Base-by-base conservation (phyloP, 495 filamentous ascomycete species). In the Tirmania nivea region DNA sequence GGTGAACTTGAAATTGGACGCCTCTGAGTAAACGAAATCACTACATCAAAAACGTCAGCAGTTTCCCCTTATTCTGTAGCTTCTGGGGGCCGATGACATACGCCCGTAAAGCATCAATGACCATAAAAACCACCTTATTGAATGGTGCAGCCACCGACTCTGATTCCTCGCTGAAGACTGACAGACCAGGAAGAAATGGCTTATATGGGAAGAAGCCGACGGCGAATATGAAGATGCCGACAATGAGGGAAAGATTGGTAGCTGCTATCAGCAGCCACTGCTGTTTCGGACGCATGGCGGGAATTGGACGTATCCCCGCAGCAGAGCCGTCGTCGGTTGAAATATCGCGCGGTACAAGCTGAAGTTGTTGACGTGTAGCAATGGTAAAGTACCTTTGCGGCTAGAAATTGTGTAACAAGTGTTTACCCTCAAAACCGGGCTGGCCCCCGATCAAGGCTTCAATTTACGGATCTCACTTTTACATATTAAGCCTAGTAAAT, bases 201-300 rank as follows among this genome's bases (percentile, higher is more conserved):
- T 96, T 99, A 68, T 95, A 94, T 14, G 90, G 90, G 63, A 99
- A 96, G 72, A 96, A 99, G 14, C 92, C 90, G 4, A 79, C 76
- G 8, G 84, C 88, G 66, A 99, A 99, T 52, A 79, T 69, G 47
- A 92, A 55, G 49, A 95, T 77, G 42, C 86, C 79, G 39, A 84
- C 56, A 2, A 84, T 83, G 34, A 94, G 76, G 20, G 96, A 68
- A 14, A 84, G 14, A 69, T 97, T 96, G 20, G 56, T 48, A 51
- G 78, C 76, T 63, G 72, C 73, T 53, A 79, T 61, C 52, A 78
- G 71, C 56, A 76, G 65, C 62, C 62, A 64, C 58, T 58, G 57
- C 48, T 52, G 52, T 17, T 47, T 37, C 35, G 59, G 47, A 39
- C 57, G 57, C 60, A 62, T 62, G 45, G 52, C 52, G 52, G 52